These are phyloP conservation scores for Cladosporium oxysporum DNA, from an alignment of 2,329 filamentous ascomycete genomes.

Conservation along the genomic window DNA sequence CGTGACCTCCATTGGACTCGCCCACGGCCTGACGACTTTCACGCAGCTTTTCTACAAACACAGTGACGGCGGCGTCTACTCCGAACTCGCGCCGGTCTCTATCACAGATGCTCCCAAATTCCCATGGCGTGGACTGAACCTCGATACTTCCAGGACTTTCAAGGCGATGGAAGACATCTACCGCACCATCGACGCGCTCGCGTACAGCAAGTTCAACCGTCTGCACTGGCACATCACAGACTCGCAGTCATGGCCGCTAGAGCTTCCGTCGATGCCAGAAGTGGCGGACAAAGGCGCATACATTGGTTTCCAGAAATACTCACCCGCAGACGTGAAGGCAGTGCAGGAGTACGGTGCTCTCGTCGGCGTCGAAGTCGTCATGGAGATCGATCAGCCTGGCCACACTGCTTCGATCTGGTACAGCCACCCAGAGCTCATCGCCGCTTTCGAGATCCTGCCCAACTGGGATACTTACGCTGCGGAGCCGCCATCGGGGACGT, in stretches of 20 bases:
- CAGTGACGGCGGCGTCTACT: conserved; percentile 63
- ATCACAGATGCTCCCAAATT: conserved; percentile 76
- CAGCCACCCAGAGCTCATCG: conserved; percentile 70
- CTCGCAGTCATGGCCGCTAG: conserved; percentile 81
- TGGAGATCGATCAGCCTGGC: conserved; percentile 81
- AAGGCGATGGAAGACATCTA: conserved; percentile 68
- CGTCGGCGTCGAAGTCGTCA: conserved; percentile 69
- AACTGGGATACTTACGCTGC: conserved; percentile 55
- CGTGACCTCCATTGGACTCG: conserved; percentile 66
- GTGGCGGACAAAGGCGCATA: conserved; percentile 75
- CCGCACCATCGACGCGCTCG: conserved; percentile 72
- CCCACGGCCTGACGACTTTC: conserved; percentile 75
- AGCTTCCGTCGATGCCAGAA: conserved; percentile 72
- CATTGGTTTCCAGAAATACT: conserved; percentile 66
- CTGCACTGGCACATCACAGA: conserved; percentile 82
- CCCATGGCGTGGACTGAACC: conserved; percentile 73
- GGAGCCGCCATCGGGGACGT: conserved; percentile 61
- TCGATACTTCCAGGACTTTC: conserved; percentile 76
- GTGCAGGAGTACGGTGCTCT: conserved; percentile 71
- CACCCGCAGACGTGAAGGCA: conserved; percentile 60
- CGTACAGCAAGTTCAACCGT: conserved; percentile 81
- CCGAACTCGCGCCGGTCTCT: conserved; percentile 66
- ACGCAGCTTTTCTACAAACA: conserved; percentile 78
- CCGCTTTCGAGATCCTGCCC: conserved; percentile 59
- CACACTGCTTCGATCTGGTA: conserved; percentile 70